Evolutionary conservation across 495 filamentous ascomycete species (phyloP), one percentile per base, ranked within the genome.

Genomic region (Lepidopterella palustris): DNA sequence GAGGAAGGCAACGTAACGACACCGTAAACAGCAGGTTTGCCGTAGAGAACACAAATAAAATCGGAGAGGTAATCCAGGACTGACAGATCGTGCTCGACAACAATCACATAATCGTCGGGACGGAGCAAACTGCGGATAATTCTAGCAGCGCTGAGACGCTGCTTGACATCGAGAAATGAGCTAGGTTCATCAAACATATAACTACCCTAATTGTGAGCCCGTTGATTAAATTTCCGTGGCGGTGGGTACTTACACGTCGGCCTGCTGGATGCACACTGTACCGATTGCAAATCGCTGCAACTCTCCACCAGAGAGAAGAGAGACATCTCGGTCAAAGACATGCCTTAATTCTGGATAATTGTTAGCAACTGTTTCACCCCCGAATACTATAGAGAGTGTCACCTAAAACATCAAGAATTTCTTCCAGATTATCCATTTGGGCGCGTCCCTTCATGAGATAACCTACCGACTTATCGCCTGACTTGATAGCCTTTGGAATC

Each of bases 101-200:
- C 92, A 64, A 98, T 96, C 64, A 98, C 90, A 71, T 97, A 98
- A 76, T 93, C 88, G 63, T 96, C 86, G 24, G 89, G 84, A 26
- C 89, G 83, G 8, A 95, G 80, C 20, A 97, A 84, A 47, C 87
- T 86, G 49, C 93, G 91, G 70, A 98, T 97, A 55, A 93, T 89
- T 60, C 87, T 84, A 61, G 89, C 92, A 61, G 93, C 93, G 66
- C 84, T 87, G 69, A 98, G 78, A 84, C 93, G 88, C 73, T 98
- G 92, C 79, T 97, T 96, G 70, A 96, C 92, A 85, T 98, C 95
- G 28, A 98, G 84, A 68, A 95, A 98, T 9, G 93, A 97, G 13
- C 92, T 97, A 23, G 95, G 95, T 78, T 98, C 93, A 72, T 98
- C 93, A 67, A 98, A 98, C 95, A 97, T 97, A 79, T 98, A 96